Evolutionary conservation across 176 grass and related monocot species (phyloP), one percentile per base, ranked within the genome.

Genomic region (Neostapfia colusana): DNA sequence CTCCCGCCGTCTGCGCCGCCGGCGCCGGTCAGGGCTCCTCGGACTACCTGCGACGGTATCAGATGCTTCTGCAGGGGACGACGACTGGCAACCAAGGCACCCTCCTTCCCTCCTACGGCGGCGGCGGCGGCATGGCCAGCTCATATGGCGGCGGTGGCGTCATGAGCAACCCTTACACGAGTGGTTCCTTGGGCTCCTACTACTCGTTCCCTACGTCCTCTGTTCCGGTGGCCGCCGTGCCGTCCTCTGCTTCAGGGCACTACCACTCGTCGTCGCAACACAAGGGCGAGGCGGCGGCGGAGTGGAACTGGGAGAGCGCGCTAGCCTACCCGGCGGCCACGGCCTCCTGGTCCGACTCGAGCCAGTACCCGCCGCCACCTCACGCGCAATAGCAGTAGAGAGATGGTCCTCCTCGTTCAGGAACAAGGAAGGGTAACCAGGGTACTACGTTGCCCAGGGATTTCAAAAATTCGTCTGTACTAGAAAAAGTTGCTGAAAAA

Each of bases 171-270:
- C 26, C 74, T 0, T 83, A 82, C 68, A 46, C 71, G 43, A 75
- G 66, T 27, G 74, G 71, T 0, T 81, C 49, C 65, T 9, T 76
- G 38, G 86, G 86, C 13, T 88, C 86, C 23, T 77, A 76, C 86
- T 84, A 75, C 72, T 81, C 86, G 13, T 84, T 84, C 65, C 81
- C 86, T 43, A 16, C 82, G 8, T 81, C 86, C 77, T 81, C 81
- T 71, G 86, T 88, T 50, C 71, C 86, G 0, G 77, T 88, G 21
- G 86, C 76, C 58, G 76, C 71, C 40, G 81, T 84, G 21, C 82
- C 86, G 1, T 84, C 86, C 14, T 80, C 86, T 3, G 37, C 55
- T 24, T 41, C 82, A 10, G 82, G 86, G 0, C 20, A 79, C 80
- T 69, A 83, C 85, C 74, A 79, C 80, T 44, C 63, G 45, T 81